phyloP scores from a whole-genome alignment of 2,329 filamentous ascomycete genomes.

The Podosphaera fusca region DNA sequence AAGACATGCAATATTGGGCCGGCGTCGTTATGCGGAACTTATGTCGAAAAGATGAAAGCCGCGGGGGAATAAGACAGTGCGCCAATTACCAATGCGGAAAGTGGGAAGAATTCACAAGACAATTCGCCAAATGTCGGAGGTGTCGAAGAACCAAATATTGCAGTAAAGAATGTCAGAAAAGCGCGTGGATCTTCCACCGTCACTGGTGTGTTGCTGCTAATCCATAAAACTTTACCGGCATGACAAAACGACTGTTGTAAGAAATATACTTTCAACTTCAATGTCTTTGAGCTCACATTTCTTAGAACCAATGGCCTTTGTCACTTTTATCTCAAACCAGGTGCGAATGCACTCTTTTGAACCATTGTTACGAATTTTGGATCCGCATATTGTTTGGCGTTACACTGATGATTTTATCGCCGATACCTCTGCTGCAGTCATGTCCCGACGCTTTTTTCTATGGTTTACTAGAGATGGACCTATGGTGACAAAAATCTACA shows the following conservation, averaged over 20 bases:
- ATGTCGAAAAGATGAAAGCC: conserved; percentile 88
- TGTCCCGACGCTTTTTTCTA: not conserved
- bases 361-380: too few relatives aligned
- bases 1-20: conserved; percentile 99
- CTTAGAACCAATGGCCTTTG: too few relatives aligned
- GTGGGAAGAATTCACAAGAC: conserved; percentile 89
- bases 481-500: too few relatives aligned
- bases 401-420: not conserved
- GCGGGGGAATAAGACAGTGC: conserved; percentile 86
- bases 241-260: conserved; percentile 3
- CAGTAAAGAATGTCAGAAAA: conserved; percentile 99
- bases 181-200: conserved; percentile 91
- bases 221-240: not conserved
- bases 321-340: too few relatives aligned
- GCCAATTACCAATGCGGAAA: conserved; percentile 96
- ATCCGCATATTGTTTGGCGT: not conserved
- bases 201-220: conserved; percentile 79
- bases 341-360: too few relatives aligned
- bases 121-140: conserved; percentile 93
- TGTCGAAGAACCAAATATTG: conserved; percentile 96
- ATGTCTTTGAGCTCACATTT: not conserved
- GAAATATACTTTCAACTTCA: conserved; percentile 1
- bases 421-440: not conserved
- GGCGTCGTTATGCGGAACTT: conserved; percentile 97
- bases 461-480: too few relatives aligned